Evolutionary conservation across 129 eudicot genomes (phyloP).

Genomic region (Logfia minima): DNA sequence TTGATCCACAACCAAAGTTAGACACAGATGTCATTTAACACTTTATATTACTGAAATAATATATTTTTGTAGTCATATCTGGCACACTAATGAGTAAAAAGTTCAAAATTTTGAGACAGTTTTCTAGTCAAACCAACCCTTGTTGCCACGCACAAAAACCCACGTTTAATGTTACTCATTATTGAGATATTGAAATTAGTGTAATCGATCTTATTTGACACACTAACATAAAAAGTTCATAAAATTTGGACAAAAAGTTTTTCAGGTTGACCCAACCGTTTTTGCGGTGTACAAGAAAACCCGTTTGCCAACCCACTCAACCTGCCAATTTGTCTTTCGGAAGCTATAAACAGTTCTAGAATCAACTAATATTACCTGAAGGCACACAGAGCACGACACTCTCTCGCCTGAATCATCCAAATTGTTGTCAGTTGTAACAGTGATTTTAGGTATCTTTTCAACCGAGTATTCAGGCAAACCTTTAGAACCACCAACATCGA

Average conservation of each 20-base stretch:
- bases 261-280: neutral
- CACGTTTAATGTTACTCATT: neutral
- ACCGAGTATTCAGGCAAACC: conserved; percentile 82
- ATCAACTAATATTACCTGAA: conserved; percentile 55
- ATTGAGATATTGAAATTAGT: neutral
- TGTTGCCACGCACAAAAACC: neutral
- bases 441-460: conserved; percentile 79
- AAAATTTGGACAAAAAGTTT: neutral
- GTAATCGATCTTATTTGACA: neutral
- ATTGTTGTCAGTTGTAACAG: conserved; percentile 61
- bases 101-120: neutral
- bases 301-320: neutral
- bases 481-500: conserved; percentile 75
- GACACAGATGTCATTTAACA: neutral
- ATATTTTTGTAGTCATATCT: neutral
- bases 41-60: neutral
- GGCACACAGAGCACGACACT: conserved; percentile 90
- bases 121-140: too few relatives aligned
- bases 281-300: neutral
- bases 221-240: neutral
- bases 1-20: neutral
- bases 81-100: neutral
- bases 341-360: neutral
- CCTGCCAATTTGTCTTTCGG: neutral
- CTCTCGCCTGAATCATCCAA: conserved; percentile 85